These are phyloP conservation scores for Mrakia gelida DNA, from an alignment of 768 basidiomycete species.

Conservation along the genomic window DNA sequence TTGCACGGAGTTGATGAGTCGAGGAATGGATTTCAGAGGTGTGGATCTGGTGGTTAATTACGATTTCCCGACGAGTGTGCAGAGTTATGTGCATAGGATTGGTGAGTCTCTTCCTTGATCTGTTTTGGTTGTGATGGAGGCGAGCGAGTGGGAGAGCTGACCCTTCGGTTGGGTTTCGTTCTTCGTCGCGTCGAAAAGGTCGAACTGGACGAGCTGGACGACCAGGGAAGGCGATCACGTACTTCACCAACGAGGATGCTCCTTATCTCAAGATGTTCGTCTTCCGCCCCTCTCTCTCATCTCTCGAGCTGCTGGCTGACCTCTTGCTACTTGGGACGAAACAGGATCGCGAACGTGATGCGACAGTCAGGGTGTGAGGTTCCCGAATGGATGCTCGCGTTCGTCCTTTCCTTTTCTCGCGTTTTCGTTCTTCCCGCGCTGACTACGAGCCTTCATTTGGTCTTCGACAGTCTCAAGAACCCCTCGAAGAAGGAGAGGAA, in stretches of 20 bases:
- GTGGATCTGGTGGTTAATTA: slow-evolving; percentile 84
- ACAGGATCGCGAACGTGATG: slow-evolving; percentile 91
- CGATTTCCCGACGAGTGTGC: slow-evolving; percentile 82
- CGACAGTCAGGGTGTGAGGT: slow-evolving; percentile 84
- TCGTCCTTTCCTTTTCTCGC: background rate
- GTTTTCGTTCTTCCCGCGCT: background rate
- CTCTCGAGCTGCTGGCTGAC: background rate
- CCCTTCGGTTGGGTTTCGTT: background rate
- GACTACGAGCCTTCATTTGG: no score
- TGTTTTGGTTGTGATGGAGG: background rate
- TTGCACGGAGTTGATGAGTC: slow-evolving; percentile 93
- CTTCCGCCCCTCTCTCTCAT: background rate
- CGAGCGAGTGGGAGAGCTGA: background rate
- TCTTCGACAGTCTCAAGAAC: slow-evolving; percentile 58
- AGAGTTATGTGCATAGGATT: slow-evolving; percentile 94
- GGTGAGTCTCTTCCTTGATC: slow-evolving; percentile 54
- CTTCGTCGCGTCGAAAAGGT: slow-evolving; percentile 49
- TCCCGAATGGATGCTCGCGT: slow-evolving; percentile 87
- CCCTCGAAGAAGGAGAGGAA: slow-evolving; percentile 83
- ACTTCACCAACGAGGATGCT: slow-evolving; percentile 89
- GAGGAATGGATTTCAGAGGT: slow-evolving; percentile 97
- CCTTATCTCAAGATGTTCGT: slow-evolving; percentile 70
- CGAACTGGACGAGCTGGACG: slow-evolving; percentile 92
- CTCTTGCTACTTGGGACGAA: background rate
- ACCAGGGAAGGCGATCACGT: slow-evolving; percentile 89